These are phyloP conservation scores for Uronychia setigera DNA, from an alignment of 73 alveolate species.

Conservation along the genomic window DNA sequence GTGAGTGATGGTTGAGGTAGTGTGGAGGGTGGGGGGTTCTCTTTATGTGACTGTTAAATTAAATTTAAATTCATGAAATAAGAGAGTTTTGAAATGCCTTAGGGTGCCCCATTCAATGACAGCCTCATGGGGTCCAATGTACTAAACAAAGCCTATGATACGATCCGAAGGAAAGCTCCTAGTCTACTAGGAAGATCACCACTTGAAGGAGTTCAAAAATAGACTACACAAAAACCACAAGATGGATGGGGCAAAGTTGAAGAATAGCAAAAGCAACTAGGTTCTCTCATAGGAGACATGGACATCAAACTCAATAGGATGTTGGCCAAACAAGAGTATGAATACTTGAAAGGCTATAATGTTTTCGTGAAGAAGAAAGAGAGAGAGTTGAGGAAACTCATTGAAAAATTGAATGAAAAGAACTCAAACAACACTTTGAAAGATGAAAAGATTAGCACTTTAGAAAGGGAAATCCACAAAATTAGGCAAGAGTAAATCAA, in stretches of 20 bases:
- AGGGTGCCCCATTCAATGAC: no score
- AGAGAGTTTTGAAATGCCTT: no score
- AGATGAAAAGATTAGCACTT: constrained; percentile 57
- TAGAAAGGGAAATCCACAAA: constrained; percentile 43
- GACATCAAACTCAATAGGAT: constrained; percentile 59
- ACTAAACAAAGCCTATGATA: neutral
- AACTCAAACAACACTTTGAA: constrained; percentile 62
- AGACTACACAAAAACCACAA: neutral
- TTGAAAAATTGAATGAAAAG: constrained; percentile 64
- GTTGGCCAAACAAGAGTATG: constrained; percentile 66
- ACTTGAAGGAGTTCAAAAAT: neutral
- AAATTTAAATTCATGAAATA: no score
- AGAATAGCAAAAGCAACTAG: constrained; percentile 6
- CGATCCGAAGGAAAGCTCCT: neutral
- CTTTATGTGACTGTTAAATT: no score
- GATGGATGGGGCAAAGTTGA: constrained; percentile 3
- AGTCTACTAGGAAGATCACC: neutral
- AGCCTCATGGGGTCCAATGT: neutral
- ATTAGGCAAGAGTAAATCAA: constrained; percentile 63
- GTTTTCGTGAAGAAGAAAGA: constrained; percentile 69
- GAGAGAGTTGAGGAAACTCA: constrained; percentile 60
- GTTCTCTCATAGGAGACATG: constrained; percentile 34
- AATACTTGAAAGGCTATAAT: constrained; percentile 68
- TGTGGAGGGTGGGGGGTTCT: no score
- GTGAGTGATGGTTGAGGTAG: no score